These are phyloP conservation scores for Lomentospora prolificans DNA, from an alignment of 2,329 filamentous ascomycete genomes.

Conservation along the genomic window DNA sequence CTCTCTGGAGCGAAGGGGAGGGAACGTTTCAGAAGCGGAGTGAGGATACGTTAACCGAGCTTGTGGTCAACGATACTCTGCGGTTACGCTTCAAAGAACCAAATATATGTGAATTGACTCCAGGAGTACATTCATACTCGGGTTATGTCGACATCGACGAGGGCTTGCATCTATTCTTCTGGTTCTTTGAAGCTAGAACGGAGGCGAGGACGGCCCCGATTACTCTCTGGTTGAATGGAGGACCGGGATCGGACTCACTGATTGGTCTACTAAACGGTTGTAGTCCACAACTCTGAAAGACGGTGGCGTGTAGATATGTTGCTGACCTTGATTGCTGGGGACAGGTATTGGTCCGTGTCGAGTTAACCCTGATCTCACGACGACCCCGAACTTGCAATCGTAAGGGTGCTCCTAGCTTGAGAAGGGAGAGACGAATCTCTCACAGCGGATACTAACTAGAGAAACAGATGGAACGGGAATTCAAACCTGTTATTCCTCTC, in stretches of 20 bases:
- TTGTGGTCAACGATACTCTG: background rate
- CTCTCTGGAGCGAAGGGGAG: background rate
- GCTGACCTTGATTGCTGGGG: background rate
- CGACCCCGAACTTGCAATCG: slow-evolving; percentile 2
- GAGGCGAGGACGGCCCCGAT: slow-evolving; percentile 21
- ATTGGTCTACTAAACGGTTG: slow-evolving; percentile 12
- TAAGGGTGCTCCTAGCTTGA: background rate
- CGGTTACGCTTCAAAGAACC: background rate
- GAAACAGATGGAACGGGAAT: slow-evolving; percentile 4
- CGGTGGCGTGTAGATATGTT: background rate
- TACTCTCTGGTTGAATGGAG: slow-evolving; percentile 50
- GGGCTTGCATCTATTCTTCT: slow-evolving; percentile 31
- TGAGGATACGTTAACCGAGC: background rate
- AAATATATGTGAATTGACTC: slow-evolving; percentile 10
- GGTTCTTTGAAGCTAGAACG: slow-evolving; percentile 20
- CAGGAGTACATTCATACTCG: slow-evolving; percentile 10
- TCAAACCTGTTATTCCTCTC: slow-evolving; percentile 8
- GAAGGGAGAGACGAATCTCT: background rate
- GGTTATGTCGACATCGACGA: slow-evolving; percentile 10
- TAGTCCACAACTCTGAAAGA: background rate
- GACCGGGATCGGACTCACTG: slow-evolving; percentile 35
- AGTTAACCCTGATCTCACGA: slow-evolving; percentile 7
- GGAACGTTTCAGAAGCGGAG: background rate
- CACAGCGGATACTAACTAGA: background rate
- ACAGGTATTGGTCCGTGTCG: slow-evolving; percentile 7